These are phyloP conservation scores for Trichopus zeylanicus DNA, from an alignment of 116 monocot species.

Conservation along the genomic window DNA sequence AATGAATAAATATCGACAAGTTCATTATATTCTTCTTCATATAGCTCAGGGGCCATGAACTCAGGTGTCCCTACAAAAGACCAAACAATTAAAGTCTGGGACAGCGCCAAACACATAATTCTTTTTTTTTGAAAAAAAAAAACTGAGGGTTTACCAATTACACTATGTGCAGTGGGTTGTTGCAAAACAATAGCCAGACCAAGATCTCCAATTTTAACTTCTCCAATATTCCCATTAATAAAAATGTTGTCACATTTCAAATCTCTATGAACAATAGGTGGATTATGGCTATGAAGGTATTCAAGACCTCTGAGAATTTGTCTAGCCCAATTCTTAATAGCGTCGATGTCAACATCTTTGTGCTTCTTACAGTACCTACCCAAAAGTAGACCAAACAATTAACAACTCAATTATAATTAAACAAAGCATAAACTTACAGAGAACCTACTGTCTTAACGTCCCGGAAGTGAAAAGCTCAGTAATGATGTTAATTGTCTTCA, in stretches of 20 bases:
- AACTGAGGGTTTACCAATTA: slow-evolving; percentile 35
- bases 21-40: slow-evolving; percentile 83
- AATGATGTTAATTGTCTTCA: slow-evolving; percentile 73
- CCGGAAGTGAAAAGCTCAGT: slow-evolving; percentile 92
- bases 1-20: slow-evolving; percentile 86
- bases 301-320: slow-evolving; percentile 60
- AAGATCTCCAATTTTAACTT: slow-evolving; percentile 76
- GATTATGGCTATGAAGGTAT: slow-evolving; percentile 48
- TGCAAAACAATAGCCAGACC: slow-evolving; percentile 59
- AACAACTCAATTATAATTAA: background rate
- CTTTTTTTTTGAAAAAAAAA: background rate
- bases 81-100: background rate
- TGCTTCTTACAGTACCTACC: slow-evolving; percentile 55
- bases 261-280: slow-evolving; percentile 70
- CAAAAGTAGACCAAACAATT: background rate
- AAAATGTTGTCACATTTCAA: slow-evolving; percentile 78
- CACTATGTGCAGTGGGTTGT: slow-evolving; percentile 40
- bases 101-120: background rate
- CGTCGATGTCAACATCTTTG: slow-evolving; percentile 58
- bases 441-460: slow-evolving; percentile 66
- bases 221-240: slow-evolving; percentile 69
- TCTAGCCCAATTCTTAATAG: slow-evolving; percentile 69
- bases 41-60: slow-evolving; percentile 94
- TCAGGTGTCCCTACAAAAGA: slow-evolving; percentile 62
- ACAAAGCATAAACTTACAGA: background rate